Evolutionary conservation across 371 early-diverging fungal species (phyloP).

Genomic region (Choanephora cucurbitarum): DNA sequence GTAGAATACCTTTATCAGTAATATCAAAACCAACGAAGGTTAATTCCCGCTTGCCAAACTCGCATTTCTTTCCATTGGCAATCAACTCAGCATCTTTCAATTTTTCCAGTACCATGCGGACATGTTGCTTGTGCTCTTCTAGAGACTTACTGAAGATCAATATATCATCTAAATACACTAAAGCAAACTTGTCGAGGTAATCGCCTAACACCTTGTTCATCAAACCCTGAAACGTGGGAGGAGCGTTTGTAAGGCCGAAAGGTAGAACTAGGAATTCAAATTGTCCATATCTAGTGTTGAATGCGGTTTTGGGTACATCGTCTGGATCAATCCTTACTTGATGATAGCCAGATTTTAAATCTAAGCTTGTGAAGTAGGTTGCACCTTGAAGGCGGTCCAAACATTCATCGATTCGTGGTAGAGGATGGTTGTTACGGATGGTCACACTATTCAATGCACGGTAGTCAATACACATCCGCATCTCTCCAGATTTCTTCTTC

Average conservation of each 20-base stretch:
- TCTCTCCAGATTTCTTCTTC: too few species aligned
- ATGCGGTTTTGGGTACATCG: slow-evolving; percentile 28
- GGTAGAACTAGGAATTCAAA: slow-evolving; percentile 52
- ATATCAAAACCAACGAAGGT: slow-evolving; percentile 48
- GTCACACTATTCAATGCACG: too few species aligned
- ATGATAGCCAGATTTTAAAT: slow-evolving; percentile 9
- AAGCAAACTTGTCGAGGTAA: slow-evolving; percentile 35
- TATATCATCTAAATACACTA: slow-evolving; percentile 59
- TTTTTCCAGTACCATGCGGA: slow-evolving; percentile 33
- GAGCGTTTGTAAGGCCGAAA: too few species aligned
- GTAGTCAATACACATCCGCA: too few species aligned
- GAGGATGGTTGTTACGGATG: too few species aligned
- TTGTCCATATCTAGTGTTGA: slow-evolving; percentile 40
- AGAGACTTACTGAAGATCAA: slow-evolving; percentile 45
- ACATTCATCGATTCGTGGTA: too few species aligned
- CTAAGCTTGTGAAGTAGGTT: slow-evolving; percentile 10
- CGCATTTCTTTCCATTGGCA: slow-evolving; percentile 53
- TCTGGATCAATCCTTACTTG: too few species aligned
- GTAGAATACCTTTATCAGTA: slow-evolving; percentile 26
- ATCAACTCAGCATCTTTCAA: slow-evolving; percentile 33
- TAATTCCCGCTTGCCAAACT: slow-evolving; percentile 33
- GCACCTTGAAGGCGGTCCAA: slow-evolving; percentile 26
- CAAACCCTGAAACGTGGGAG: too few species aligned
- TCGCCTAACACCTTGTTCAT: too few species aligned
- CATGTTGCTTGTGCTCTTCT: slow-evolving; percentile 41